Base-by-base conservation (phyloP, 1,284 basidiomycete species). In the Earliella scabrosa region DNA sequence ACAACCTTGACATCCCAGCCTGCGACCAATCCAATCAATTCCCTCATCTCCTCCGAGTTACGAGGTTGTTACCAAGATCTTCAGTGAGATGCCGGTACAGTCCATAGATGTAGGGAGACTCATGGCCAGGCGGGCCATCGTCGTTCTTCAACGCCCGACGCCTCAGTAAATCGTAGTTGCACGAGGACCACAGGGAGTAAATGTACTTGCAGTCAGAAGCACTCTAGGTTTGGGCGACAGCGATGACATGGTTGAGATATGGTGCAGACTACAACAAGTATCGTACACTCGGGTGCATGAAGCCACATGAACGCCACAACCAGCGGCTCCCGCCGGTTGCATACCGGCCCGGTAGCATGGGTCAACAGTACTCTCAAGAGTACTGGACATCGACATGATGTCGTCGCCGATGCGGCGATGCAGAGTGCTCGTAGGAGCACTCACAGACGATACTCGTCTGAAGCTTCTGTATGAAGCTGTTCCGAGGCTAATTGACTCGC, bases 1-100 rank as follows among this genome's bases (percentile, higher is more conserved):
- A 97, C 93, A 3, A 97, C 94, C 64, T 87, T 88, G 38, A 97
- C 91, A 63, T 93, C 82, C 90, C 92, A 95, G 4, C 88, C 90
- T 87, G 39, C 36, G 50, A 39, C 39, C 34, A 27, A 44, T 38
- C n/a, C 8, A 2, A 31, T 59, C 43, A 45, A 56, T 13, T 6
- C 21, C 18, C 8, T 41, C 36, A 40, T 38, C 11, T 6, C 13
- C 13, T 44, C 29, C 45, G 9, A 32, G 9, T 2, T 16, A 18
- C 5, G 20, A 14, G 34, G 21, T 21, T 60, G 70, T 58, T 65
- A 89, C 90, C 88, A 21, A 95, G 80, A 51, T 80, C 74, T 44
- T 78, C 69, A 11, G 81, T 84, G 23, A 97, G 77, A 57, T 86
- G 79, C 35, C 79, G 81, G 65, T 89, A 93, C 52, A 97, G 83